Conservation (phyloP, 2,329 filamentous ascomycete species). For the Dendrostoma leiphaemia region DNA sequence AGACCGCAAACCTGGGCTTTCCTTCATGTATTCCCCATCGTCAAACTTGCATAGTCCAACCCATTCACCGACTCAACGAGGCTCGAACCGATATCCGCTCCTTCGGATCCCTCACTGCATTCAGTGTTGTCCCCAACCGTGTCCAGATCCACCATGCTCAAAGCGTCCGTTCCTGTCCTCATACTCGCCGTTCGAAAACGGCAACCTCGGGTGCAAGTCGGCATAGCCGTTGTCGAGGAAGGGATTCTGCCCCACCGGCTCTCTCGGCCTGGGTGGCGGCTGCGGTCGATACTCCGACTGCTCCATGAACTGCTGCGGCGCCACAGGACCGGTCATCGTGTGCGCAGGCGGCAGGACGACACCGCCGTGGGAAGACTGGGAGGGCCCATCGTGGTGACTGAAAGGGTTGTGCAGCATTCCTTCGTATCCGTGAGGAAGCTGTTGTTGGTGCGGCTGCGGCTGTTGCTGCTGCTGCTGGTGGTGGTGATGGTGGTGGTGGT, state of each 20-base stretch:
- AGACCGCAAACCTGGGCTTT: too few species aligned
- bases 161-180: not conserved
- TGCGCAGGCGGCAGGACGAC: not conserved
- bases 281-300: not conserved
- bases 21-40: too few species aligned
- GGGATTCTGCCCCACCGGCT: not conserved
- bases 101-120: too few species aligned
- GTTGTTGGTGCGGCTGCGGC: constrained; percentile 1
- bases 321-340: not conserved
- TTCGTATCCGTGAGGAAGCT: not conserved
- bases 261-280: not conserved
- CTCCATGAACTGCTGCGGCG: not conserved
- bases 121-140: constrained; percentile 6
- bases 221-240: constrained; percentile 3
- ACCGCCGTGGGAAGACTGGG: not conserved
- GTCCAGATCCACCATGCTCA: not conserved
- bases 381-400: not conserved
- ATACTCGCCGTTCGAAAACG: not conserved
- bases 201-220: not conserved
- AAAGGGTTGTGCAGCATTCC: constrained; percentile 1
- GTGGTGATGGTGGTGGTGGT: too few species aligned
- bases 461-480: too few species aligned
- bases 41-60: not conserved
- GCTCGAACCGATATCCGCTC: not conserved
- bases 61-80: not conserved